A percentile compares a stretch with the other conserved stretches of the same genome.
Conservation (phyloP, 257 asterid genomes). For the Scutellaria barbata region DNA sequence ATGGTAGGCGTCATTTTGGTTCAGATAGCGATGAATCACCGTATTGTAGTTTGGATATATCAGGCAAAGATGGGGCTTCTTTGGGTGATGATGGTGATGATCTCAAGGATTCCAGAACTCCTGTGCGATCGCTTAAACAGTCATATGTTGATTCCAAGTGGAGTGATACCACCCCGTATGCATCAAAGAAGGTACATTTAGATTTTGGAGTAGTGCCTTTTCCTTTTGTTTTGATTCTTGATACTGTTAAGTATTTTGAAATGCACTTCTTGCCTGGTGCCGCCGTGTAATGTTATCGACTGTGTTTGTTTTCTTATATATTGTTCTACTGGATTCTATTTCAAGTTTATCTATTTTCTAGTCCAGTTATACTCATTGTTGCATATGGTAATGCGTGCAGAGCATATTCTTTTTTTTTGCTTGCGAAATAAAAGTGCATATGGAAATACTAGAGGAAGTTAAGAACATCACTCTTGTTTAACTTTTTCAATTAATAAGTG, state of each 20-base stretch:
- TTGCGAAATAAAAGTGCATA: neutral
- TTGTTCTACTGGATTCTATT: conserved; percentile 13
- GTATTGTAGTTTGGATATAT: conserved; percentile 56
- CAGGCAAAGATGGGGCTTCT: conserved; percentile 52
- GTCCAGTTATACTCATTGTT: conserved; percentile 8
- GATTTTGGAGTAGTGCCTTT: conserved; percentile 19
- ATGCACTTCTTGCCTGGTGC: conserved; percentile 15
- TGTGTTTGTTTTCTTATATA: conserved; percentile 19
- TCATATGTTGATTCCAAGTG: conserved; percentile 66
- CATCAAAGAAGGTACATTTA: conserved; percentile 67
- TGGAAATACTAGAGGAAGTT: neutral
- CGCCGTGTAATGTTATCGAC: conserved; percentile 17
- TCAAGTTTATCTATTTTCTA: neutral
- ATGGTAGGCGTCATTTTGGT: conserved; percentile 45
- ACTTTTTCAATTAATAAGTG: neutral
- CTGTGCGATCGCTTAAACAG: conserved; percentile 42
- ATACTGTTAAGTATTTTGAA: conserved; percentile 8
- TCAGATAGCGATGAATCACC: conserved; percentile 76
- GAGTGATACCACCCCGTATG: conserved; percentile 78
- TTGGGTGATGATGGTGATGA: conserved; percentile 61
- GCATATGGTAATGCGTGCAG: conserved; percentile 26
- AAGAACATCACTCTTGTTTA: neutral
- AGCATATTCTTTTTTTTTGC: conserved; percentile 16
- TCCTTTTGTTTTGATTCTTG: neutral
- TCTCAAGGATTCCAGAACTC: conserved; percentile 43